Conservation (phyloP, 257 asterid genomes). For the Coffea canephora region DNA sequence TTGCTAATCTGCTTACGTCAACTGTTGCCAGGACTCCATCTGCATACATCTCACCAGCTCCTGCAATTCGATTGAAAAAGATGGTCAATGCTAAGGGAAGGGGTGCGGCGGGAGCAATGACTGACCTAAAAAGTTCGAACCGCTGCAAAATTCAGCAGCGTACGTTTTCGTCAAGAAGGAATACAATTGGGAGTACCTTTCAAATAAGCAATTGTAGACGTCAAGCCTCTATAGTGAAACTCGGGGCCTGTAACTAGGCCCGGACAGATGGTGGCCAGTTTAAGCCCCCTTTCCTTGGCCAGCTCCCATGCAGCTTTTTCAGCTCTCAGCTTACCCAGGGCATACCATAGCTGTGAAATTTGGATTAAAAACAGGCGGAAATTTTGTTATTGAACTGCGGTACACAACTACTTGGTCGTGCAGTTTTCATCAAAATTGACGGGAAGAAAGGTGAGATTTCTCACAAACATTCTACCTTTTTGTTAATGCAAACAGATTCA, state of each 20-base stretch:
- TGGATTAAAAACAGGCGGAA: background rate
- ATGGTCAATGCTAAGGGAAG: background rate
- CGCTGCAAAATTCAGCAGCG: background rate
- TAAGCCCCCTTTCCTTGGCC: conserved; percentile 51
- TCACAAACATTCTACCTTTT: conserved; percentile 48
- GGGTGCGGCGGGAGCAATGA: background rate
- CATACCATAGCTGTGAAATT: conserved; percentile 79
- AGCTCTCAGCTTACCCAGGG: conserved; percentile 84
- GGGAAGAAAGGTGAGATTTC: background rate
- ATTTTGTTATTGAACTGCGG: background rate
- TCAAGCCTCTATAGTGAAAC: conserved; percentile 45
- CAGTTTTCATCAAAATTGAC: background rate
- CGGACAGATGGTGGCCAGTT: conserved; percentile 68
- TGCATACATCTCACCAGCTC: conserved; percentile 65
- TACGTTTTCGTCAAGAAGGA: background rate
- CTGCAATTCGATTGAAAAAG: conserved; percentile 8
- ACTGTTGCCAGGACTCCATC: conserved; percentile 63
- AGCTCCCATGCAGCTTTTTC: conserved; percentile 76
- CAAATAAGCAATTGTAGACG: conserved; percentile 77
- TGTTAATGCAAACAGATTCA: conserved; percentile 62
- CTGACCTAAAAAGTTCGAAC: background rate
- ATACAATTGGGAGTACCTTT: conserved; percentile 31
- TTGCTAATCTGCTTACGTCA: conserved; percentile 54
- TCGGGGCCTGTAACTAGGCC: conserved; percentile 79
- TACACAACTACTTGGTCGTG: background rate